A percentile compares a stretch with the other conserved stretches of the same genome.
Evolutionary conservation across 495 filamentous ascomycete species (phyloP).

Genomic region (Tuber indicum): DNA sequence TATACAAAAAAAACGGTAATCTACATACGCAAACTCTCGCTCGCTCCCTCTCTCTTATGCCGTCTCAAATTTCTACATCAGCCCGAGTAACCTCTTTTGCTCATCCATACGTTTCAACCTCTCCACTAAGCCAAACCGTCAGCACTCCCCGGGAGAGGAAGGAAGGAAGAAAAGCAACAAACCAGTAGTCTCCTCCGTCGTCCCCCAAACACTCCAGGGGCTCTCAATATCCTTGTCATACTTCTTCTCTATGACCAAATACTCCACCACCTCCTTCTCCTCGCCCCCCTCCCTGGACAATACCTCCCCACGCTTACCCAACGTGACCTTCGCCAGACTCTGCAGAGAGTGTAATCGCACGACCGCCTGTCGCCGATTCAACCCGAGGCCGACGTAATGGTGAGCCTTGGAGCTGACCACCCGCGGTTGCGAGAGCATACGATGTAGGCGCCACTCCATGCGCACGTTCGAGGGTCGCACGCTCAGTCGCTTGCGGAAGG

Average conservation of each 20-base stretch:
- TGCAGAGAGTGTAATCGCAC: constrained; percentile 66
- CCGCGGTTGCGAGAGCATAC: constrained; percentile 55
- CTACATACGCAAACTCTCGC: not conserved
- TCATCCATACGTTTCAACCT: constrained; percentile 8
- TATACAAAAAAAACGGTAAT: not conserved
- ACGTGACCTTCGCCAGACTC: constrained; percentile 47
- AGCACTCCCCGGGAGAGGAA: not conserved
- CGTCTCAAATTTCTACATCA: not conserved
- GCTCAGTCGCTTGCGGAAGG: constrained; percentile 53
- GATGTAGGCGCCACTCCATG: constrained; percentile 61
- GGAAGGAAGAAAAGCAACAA: constrained; percentile 22
- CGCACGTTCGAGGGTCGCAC: constrained; percentile 48
- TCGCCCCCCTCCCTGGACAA: constrained; percentile 49
- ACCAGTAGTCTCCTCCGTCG: constrained; percentile 54
- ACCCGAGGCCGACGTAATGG: constrained; percentile 41
- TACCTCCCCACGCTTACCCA: constrained; percentile 21
- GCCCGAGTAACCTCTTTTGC: not conserved
- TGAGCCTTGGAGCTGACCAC: constrained; percentile 52
- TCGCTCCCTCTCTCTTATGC: not conserved
- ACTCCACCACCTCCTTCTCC: constrained; percentile 62
- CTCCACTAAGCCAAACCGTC: constrained; percentile 20
- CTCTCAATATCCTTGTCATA: constrained; percentile 50
- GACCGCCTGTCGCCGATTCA: constrained; percentile 61
- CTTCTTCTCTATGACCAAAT: constrained; percentile 66
- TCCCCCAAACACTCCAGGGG: constrained; percentile 74